Evolutionary conservation across 1,284 basidiomycete genomes (phyloP).

Genomic region (Spongispora temasekensis): DNA sequence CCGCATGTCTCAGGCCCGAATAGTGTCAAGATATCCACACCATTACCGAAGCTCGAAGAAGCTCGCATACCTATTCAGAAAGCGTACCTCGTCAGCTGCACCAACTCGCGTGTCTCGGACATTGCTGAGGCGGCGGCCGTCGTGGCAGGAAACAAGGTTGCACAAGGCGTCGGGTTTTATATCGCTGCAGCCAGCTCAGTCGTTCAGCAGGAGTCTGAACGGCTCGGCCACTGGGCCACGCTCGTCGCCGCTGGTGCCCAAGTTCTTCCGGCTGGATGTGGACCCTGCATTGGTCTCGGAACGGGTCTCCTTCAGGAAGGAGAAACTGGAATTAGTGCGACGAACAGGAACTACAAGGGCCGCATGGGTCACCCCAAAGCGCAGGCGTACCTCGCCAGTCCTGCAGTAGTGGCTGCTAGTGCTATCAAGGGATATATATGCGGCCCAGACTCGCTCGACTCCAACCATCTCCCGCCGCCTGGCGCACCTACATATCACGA

Average conservation of each 20-base stretch:
- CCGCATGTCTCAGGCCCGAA: slow-evolving; percentile 98
- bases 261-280: slow-evolving; percentile 93
- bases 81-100: slow-evolving; percentile 98
- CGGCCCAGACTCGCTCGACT: slow-evolving; percentile 74
- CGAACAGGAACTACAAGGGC: slow-evolving; percentile 99
- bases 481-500: slow-evolving; percentile 64
- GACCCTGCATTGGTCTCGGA: slow-evolving; percentile 96
- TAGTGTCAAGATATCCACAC: slow-evolving; percentile 94
- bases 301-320: slow-evolving; percentile 93
- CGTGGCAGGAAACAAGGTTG: slow-evolving; percentile 82
- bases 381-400: slow-evolving; percentile 93
- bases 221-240: slow-evolving; percentile 85
- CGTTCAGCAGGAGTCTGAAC: slow-evolving; percentile 91
- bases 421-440: slow-evolving; percentile 92
- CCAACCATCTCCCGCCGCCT: slow-evolving; percentile 52
- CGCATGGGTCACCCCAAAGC: slow-evolving; percentile 97
- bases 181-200: slow-evolving; percentile 92
- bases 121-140: slow-evolving; percentile 91
- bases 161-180: slow-evolving; percentile 94
- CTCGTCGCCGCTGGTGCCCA: slow-evolving; percentile 89
- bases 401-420: slow-evolving; percentile 95
- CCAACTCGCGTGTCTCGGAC: slow-evolving; percentile 96
- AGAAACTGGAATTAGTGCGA: slow-evolving; percentile 94
- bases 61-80: slow-evolving; percentile 88
- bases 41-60: slow-evolving; percentile 79